Conservation (phyloP, 345 rosid species). For the Reutealis trisperma region DNA sequence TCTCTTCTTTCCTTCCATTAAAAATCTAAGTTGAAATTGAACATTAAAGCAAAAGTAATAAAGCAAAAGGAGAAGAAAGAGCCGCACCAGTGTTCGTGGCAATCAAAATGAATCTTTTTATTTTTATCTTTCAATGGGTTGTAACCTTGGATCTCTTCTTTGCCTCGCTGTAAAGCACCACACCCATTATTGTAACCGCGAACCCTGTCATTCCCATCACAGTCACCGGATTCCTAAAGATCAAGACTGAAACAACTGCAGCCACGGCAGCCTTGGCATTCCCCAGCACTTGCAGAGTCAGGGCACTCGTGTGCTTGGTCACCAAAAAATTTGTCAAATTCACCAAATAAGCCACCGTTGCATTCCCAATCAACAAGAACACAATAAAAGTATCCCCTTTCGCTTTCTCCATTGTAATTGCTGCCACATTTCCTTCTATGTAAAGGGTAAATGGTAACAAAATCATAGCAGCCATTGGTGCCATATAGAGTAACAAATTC, state of each 20-base stretch:
- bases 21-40: conserved; percentile 27
- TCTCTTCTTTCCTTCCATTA: conserved; percentile 28
- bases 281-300: conserved; percentile 95
- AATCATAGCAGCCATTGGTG: conserved; percentile 94
- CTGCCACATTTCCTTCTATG: conserved; percentile 87
- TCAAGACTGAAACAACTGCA: conserved; percentile 86
- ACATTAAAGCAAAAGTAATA: conserved; percentile 32
- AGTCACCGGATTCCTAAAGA: conserved; percentile 92
- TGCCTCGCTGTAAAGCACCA: conserved; percentile 98
- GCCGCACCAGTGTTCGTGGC: conserved; percentile 44
- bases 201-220: conserved; percentile 92
- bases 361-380: conserved; percentile 79
- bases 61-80: conserved; percentile 36
- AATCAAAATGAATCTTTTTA: conserved; percentile 36
- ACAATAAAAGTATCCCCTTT: conserved; percentile 60
- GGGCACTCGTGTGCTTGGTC: conserved; percentile 96
- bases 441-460: conserved; percentile 88
- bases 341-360: conserved; percentile 95
- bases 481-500: conserved; percentile 92
- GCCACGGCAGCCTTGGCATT: conserved; percentile 99
- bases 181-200: conserved; percentile 89
- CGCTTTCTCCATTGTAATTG: conserved; percentile 72
- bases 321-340: conserved; percentile 94
- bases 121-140: conserved; percentile 35
- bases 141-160: conserved; percentile 95